Evolutionary conservation across 176 grass and related monocot species (phyloP).

Genomic region (Aegilops longissima): DNA sequence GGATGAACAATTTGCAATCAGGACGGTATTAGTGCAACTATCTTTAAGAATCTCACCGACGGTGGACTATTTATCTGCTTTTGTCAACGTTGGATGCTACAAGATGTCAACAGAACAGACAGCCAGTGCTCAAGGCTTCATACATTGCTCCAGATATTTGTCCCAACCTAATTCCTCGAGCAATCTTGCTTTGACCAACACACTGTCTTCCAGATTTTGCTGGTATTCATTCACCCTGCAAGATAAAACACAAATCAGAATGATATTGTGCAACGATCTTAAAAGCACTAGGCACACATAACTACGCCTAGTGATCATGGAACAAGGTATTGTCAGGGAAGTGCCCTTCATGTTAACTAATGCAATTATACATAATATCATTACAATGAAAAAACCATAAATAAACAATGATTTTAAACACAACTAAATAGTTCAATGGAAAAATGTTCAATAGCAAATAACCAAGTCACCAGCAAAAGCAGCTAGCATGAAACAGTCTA

Average conservation of each 20-base stretch:
- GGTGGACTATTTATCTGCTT: not conserved
- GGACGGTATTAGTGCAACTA: too few species aligned
- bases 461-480: not conserved
- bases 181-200: conserved; percentile 69
- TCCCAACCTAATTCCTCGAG: conserved; percentile 66
- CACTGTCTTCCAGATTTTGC: conserved; percentile 56
- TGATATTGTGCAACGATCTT: not conserved
- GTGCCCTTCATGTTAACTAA: not conserved
- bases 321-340: not conserved
- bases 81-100: not conserved
- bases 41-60: not conserved
- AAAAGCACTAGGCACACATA: conserved; percentile 13
- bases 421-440: not conserved
- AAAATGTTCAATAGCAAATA: not conserved
- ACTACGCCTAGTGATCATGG: not conserved
- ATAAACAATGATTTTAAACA: not conserved
- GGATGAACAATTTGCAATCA: too few species aligned
- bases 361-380: not conserved
- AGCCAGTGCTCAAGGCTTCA: conserved; percentile 23
- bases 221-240: conserved; percentile 55
- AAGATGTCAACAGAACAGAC: not conserved
- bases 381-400: not conserved
- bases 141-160: conserved; percentile 57
- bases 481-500: not conserved
- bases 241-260: conserved; percentile 25